Conservation (phyloP, 1,284 basidiomycete species). For the Amylostereum chailletii region DNA sequence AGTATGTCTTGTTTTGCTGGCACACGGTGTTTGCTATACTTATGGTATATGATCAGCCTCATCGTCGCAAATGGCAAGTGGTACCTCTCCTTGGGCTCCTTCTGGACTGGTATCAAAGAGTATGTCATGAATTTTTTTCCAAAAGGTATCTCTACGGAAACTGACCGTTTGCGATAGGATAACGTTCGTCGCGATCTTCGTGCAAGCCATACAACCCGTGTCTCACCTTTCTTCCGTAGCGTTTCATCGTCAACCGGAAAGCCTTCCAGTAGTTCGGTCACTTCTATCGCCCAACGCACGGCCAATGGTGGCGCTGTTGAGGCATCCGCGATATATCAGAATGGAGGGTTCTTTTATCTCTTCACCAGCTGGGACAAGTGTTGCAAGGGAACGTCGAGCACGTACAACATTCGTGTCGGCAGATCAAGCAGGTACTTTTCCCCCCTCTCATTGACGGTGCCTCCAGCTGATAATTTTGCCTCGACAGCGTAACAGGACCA, state of each 20-base stretch:
- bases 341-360: constrained; percentile 24
- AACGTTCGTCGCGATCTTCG: neutral
- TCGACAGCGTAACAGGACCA: constrained; percentile 27
- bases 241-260: constrained; percentile 35
- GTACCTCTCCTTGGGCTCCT: constrained; percentile 40
- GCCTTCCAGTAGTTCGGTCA: constrained; percentile 26
- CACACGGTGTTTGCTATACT: too few relatives aligned
- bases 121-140: constrained; percentile 11
- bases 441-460: neutral
- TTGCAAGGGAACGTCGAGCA: constrained; percentile 31
- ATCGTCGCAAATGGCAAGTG: constrained; percentile 17
- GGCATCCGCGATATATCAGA: constrained; percentile 36
- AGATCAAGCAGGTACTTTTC: constrained; percentile 32
- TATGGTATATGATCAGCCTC: too few relatives aligned
- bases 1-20: constrained; percentile 23
- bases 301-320: constrained; percentile 36
- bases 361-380: constrained; percentile 52
- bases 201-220: too few relatives aligned
- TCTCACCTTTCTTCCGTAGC: constrained; percentile 10
- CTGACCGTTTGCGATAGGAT: neutral
- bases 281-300: constrained; percentile 36
- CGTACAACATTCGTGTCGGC: constrained; percentile 46
- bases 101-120: constrained; percentile 43
- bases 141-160: too few relatives aligned
- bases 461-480: neutral